Evolutionary conservation across 306 rosid genomes (phyloP).

Genomic region (Vachellia collinsii): DNA sequence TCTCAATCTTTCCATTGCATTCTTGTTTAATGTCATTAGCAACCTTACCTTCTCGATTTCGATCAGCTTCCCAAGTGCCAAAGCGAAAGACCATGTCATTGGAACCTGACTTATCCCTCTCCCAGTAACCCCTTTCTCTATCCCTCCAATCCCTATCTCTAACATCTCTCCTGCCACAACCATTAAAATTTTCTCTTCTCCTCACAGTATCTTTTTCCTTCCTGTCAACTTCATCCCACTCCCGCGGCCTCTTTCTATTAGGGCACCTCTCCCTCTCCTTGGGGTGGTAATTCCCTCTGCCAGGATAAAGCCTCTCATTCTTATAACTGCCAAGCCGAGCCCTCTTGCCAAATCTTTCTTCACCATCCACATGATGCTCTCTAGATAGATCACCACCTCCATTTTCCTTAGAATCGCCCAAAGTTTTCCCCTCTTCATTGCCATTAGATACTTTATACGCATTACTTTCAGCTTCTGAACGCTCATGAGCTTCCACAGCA

Average conservation of each 20-base stretch:
- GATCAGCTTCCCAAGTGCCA: conserved; percentile 77
- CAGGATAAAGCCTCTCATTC: conserved; percentile 52
- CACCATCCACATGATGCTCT: conserved; percentile 46
- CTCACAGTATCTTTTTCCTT: conserved; percentile 61
- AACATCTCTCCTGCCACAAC: conserved; percentile 60
- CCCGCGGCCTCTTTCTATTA: conserved; percentile 71
- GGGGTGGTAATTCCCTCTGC: conserved; percentile 48
- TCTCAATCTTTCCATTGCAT: conserved; percentile 52
- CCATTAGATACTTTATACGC: conserved; percentile 42
- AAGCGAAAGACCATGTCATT: conserved; percentile 66
- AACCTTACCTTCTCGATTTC: conserved; percentile 51
- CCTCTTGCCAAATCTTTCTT: conserved; percentile 65
- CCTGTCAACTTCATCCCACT: conserved; percentile 70
- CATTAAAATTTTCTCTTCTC: conserved; percentile 62
- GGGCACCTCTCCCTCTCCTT: conserved; percentile 56
- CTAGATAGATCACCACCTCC: conserved; percentile 42
- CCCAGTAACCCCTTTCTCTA: conserved; percentile 92
- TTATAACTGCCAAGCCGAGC: conserved; percentile 52
- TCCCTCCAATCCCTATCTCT: conserved; percentile 74
- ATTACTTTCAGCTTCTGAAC: conserved; percentile 27
- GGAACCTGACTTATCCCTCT: conserved; percentile 81
- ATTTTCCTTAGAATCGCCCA: conserved; percentile 36
- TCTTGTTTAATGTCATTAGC: conserved; percentile 49
- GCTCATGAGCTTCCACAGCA: conserved; percentile 35
- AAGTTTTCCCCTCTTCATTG: conserved; percentile 35